Conservation (phyloP, 768 basidiomycete genomes). For the Trametes coccinea region DNA sequence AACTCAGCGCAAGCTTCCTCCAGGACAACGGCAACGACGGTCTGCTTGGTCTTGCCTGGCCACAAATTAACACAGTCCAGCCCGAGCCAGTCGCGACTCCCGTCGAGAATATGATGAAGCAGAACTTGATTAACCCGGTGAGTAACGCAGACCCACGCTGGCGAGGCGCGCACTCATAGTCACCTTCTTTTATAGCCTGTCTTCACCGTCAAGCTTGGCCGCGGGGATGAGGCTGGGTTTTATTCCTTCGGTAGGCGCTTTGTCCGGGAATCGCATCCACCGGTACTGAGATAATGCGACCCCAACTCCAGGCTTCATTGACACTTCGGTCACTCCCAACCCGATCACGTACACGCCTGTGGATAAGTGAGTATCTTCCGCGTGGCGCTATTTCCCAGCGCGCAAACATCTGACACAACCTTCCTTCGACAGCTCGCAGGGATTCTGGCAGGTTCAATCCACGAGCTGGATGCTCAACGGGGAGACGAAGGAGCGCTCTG, state of each 20-base stretch:
- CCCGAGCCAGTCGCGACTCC: constrained; percentile 39
- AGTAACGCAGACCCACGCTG: not conserved
- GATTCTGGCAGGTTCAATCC: constrained; percentile 42
- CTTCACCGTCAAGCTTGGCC: constrained; percentile 40
- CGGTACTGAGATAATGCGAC: not conserved
- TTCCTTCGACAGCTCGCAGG: constrained; percentile 32
- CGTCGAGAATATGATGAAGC: constrained; percentile 41
- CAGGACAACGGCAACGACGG: constrained; percentile 39
- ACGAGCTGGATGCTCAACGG: constrained; percentile 30
- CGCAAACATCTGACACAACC: constrained; percentile 6
- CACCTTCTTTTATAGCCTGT: constrained; percentile 25
- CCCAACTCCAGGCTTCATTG: constrained; percentile 32
- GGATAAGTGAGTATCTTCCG: constrained; percentile 25
- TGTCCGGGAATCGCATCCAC: not conserved
- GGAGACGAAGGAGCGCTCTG: constrained; percentile 26
- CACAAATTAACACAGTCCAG: constrained; percentile 39
- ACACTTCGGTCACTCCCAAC: constrained; percentile 33
- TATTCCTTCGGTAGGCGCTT: constrained; percentile 39
- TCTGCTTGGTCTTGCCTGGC: constrained; percentile 41
- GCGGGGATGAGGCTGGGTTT: constrained; percentile 39
- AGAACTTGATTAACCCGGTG: constrained; percentile 33
- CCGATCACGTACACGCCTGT: constrained; percentile 31
- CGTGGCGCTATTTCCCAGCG: not conserved
- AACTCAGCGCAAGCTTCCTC: constrained; percentile 37
- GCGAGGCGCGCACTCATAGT: too few relatives aligned